Evolutionary conservation across 2,329 filamentous ascomycete genomes (phyloP).

Genomic region (Paecilomyces variotii): DNA sequence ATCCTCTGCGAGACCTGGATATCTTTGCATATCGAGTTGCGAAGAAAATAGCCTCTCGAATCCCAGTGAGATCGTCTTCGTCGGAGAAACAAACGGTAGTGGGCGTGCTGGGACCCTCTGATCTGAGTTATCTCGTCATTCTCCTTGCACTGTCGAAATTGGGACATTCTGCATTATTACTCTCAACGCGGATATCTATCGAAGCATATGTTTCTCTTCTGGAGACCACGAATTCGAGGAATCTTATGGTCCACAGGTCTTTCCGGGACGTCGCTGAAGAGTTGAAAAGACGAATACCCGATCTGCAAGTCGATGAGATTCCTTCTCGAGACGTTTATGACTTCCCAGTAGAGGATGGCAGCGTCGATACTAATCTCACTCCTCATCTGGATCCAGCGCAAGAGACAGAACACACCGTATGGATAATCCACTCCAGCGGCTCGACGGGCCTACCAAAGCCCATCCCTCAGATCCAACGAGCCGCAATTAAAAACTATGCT

Average conservation of each 20-base stretch:
- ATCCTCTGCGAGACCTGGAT: constrained; percentile 41
- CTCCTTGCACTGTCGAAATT: constrained; percentile 48
- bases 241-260: constrained; percentile 23
- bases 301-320: constrained; percentile 20
- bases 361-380: constrained; percentile 13
- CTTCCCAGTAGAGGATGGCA: constrained; percentile 8
- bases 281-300: constrained; percentile 12
- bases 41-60: constrained; percentile 15
- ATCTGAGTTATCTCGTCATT: constrained; percentile 48
- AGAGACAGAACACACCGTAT: constrained; percentile 28
- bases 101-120: constrained; percentile 46
- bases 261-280: constrained; percentile 15
- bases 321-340: constrained; percentile 14
- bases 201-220: constrained; percentile 44
- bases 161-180: constrained; percentile 47
- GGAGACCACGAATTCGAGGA: constrained; percentile 32
- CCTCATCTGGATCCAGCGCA: constrained; percentile 16
- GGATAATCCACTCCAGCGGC: constrained; percentile 47
- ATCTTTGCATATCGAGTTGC: constrained; percentile 23
- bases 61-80: constrained; percentile 16
- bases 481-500: constrained; percentile 42
- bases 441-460: constrained; percentile 57
- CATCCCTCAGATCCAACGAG: constrained; percentile 50
- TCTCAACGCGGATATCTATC: constrained; percentile 47
- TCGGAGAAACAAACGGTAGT: constrained; percentile 31